These are phyloP conservation scores for Coniochaeta sp. DNA, from an alignment of 2,329 filamentous ascomycete genomes.

Conservation along the genomic window DNA sequence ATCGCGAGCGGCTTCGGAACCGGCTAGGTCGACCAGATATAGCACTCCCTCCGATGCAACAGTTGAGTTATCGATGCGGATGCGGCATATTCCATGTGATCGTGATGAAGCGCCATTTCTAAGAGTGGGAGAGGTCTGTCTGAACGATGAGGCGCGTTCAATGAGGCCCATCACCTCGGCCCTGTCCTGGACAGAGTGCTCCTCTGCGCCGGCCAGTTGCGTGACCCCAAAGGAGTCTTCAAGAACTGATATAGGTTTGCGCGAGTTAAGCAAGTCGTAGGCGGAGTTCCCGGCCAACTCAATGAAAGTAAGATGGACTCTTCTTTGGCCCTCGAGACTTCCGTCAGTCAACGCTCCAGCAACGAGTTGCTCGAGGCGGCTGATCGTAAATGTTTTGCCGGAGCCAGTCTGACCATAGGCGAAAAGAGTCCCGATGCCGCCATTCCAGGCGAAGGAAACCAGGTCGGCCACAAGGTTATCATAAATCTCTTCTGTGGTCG, in stretches of 20 bases:
- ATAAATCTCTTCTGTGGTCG: slow-evolving; percentile 32
- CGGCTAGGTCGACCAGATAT: slow-evolving; percentile 40
- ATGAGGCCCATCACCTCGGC: slow-evolving; percentile 24
- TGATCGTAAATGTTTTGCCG: slow-evolving; percentile 39
- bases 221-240: slow-evolving; percentile 36
- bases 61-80: slow-evolving; percentile 29
- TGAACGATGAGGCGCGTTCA: slow-evolving; percentile 28
- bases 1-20: slow-evolving; percentile 40
- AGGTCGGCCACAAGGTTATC: slow-evolving; percentile 29
- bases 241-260: slow-evolving; percentile 32
- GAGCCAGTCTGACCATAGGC: slow-evolving; percentile 42
- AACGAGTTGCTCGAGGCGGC: slow-evolving; percentile 30
- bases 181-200: slow-evolving; percentile 23
- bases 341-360: slow-evolving; percentile 20
- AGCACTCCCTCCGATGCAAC: slow-evolving; percentile 29
- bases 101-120: slow-evolving; percentile 41
- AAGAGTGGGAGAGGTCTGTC: slow-evolving; percentile 31
- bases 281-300: slow-evolving; percentile 3
- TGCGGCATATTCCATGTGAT: slow-evolving; percentile 40
- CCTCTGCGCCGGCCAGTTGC: slow-evolving; percentile 34
- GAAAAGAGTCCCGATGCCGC: slow-evolving; percentile 40
- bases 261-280: slow-evolving; percentile 31
- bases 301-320: slow-evolving; percentile 13
- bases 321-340: slow-evolving; percentile 12
- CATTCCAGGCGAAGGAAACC: slow-evolving; percentile 36